Conservation (phyloP, 257 asterid genomes). For the Cruciata laevipes region DNA sequence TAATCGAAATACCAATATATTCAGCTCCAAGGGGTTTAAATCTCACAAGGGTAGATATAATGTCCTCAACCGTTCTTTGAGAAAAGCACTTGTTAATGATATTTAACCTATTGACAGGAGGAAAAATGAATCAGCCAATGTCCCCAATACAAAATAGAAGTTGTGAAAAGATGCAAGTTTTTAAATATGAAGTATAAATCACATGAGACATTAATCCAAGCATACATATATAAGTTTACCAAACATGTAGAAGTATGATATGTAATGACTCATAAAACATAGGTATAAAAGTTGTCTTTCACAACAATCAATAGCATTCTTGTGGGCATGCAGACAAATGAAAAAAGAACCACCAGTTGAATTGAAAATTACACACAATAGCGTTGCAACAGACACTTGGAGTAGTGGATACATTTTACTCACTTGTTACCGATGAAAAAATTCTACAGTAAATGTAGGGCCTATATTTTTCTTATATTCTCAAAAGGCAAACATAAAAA, state of each 20-base stretch:
- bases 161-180: not conserved
- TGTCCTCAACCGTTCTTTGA: constrained; percentile 68
- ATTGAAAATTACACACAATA: not conserved
- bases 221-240: not conserved
- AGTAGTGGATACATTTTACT: not conserved
- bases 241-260: not conserved
- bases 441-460: not conserved
- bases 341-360: not conserved
- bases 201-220: not conserved
- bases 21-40: constrained; percentile 11
- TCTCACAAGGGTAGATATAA: constrained; percentile 64
- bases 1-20: not conserved
- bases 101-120: constrained; percentile 42
- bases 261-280: not conserved
- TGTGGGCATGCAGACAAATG: not conserved
- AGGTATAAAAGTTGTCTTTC: not conserved
- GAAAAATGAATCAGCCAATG: not conserved
- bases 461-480: not conserved
- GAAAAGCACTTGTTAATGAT: constrained; percentile 63
- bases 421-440: not conserved
- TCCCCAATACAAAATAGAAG: not conserved
- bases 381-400: not conserved
- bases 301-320: not conserved
- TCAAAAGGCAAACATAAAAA: not conserved
- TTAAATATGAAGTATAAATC: not conserved